These are phyloP conservation scores for Chaetomium cochliodes DNA, from an alignment of 495 filamentous ascomycete species.

Conservation along the genomic window DNA sequence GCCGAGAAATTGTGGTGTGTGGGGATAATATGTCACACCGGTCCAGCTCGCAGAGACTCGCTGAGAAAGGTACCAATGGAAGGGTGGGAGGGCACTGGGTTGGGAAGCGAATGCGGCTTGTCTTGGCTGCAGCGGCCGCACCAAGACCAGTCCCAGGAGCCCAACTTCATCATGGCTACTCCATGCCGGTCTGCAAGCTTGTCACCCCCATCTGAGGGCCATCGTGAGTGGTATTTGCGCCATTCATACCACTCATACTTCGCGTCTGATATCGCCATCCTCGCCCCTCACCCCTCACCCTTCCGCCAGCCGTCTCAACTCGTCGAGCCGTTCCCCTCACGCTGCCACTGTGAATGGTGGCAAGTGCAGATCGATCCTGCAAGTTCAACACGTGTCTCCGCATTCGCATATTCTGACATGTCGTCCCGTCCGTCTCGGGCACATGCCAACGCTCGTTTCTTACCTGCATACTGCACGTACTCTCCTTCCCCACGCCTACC, in stretches of 20 bases:
- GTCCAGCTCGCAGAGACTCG: constrained; percentile 6
- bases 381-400: constrained; percentile 13
- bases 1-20: constrained; percentile 1
- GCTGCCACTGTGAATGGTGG: not conserved
- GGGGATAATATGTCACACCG: constrained; percentile 12
- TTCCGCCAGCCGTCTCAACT: too few relatives aligned
- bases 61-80: constrained; percentile 6
- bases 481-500: not conserved
- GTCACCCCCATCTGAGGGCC: not conserved
- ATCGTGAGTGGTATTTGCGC: not conserved
- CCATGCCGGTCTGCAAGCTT: not conserved
- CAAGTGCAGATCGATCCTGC: constrained; percentile 9
- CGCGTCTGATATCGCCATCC: not conserved
- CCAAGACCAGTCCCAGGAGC: not conserved
- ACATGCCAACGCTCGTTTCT: not conserved
- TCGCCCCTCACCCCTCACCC: too few relatives aligned
- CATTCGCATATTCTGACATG: not conserved
- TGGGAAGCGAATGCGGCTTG: constrained; percentile 12
- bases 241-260: not conserved
- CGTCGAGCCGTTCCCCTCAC: not conserved
- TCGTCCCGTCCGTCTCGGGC: not conserved
- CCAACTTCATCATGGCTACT: not conserved
- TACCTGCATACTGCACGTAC: constrained; percentile 1
- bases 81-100: constrained; percentile 8
- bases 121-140: constrained; percentile 8